A percentile compares a stretch with the other conserved stretches of the same genome.
phyloP scores from a whole-genome alignment of 2,329 filamentous ascomycete species.

The Volutella citrinella region DNA sequence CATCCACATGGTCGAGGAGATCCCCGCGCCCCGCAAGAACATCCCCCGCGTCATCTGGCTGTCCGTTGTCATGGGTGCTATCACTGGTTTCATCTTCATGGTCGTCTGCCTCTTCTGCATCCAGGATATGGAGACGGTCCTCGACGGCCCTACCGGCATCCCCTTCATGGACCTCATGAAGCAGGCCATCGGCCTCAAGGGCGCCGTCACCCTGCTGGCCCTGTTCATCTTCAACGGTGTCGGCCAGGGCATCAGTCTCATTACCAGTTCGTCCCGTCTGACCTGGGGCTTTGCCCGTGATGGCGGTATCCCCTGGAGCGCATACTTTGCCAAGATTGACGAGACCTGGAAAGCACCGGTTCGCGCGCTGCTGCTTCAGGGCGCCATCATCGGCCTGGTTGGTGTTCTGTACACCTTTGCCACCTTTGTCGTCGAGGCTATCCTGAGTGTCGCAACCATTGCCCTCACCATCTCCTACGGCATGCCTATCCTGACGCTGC shows the following conservation, averaged over 20 bases:
- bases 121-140: slow-evolving; percentile 40
- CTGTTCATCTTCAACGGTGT: slow-evolving; percentile 56
- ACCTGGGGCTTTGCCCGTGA: slow-evolving; percentile 56
- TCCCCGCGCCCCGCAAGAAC: slow-evolving; percentile 49
- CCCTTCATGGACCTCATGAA: slow-evolving; percentile 49
- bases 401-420: slow-evolving; percentile 56
- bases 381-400: slow-evolving; percentile 38
- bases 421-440: slow-evolving; percentile 49
- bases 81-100: slow-evolving; percentile 51
- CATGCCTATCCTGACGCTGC: slow-evolving; percentile 47
- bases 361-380: slow-evolving; percentile 51
- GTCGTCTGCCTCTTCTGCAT: slow-evolving; percentile 50
- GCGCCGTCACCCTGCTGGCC: slow-evolving; percentile 43
- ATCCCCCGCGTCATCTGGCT: slow-evolving; percentile 51
- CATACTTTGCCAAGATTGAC: slow-evolving; percentile 42
- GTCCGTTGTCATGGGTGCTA: slow-evolving; percentile 46
- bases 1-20: slow-evolving; percentile 58
- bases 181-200: slow-evolving; percentile 31
- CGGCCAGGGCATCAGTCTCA: slow-evolving; percentile 48
- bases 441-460: slow-evolving; percentile 55
- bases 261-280: slow-evolving; percentile 50
- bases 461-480: slow-evolving; percentile 49
- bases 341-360: slow-evolving; percentile 49
- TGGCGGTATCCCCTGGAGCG: slow-evolving; percentile 44
- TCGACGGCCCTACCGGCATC: slow-evolving; percentile 37